Conservation (phyloP, 1,284 basidiomycete species). For the Sanghuangporus sanghuang region DNA sequence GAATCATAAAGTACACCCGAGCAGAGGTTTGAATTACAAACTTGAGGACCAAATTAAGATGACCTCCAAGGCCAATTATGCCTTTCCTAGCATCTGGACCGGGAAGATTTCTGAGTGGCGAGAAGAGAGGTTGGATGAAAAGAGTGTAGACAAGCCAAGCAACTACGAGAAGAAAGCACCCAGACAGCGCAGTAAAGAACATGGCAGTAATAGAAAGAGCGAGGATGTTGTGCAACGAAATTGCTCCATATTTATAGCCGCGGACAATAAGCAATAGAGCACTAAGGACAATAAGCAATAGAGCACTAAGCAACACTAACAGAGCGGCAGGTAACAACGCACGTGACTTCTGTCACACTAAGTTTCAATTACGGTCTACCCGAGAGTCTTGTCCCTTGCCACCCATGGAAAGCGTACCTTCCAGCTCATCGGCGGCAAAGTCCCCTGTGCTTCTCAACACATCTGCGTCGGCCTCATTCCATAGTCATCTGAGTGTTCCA, state of each 20-base stretch:
- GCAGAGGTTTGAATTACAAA: neutral
- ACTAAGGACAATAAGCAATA: neutral
- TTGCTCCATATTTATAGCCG: neutral
- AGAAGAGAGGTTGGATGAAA: slow-evolving; percentile 15
- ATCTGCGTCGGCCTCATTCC: slow-evolving; percentile 13
- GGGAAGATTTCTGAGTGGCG: slow-evolving; percentile 20
- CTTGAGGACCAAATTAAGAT: slow-evolving; percentile 14
- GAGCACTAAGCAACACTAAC: too few species aligned
- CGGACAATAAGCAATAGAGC: neutral
- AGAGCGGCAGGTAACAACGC: too few species aligned
- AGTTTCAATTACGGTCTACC: neutral
- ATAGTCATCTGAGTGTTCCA: slow-evolving; percentile 12
- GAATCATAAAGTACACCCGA: neutral
- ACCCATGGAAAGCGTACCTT: slow-evolving; percentile 13
- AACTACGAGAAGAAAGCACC: neutral
- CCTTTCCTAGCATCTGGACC: slow-evolving; percentile 16
- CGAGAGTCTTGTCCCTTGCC: too few species aligned
- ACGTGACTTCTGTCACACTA: neutral
- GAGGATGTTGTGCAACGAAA: neutral
- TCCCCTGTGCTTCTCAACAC: slow-evolving; percentile 10
- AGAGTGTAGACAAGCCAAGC: slow-evolving; percentile 9
- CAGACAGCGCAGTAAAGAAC: neutral
- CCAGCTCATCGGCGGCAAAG: slow-evolving; percentile 12
- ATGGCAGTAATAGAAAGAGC: neutral
- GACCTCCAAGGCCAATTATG: slow-evolving; percentile 8